Evolutionary conservation across 495 filamentous ascomycete species (phyloP).

Genomic region (Pseudotulostoma volvatum): DNA sequence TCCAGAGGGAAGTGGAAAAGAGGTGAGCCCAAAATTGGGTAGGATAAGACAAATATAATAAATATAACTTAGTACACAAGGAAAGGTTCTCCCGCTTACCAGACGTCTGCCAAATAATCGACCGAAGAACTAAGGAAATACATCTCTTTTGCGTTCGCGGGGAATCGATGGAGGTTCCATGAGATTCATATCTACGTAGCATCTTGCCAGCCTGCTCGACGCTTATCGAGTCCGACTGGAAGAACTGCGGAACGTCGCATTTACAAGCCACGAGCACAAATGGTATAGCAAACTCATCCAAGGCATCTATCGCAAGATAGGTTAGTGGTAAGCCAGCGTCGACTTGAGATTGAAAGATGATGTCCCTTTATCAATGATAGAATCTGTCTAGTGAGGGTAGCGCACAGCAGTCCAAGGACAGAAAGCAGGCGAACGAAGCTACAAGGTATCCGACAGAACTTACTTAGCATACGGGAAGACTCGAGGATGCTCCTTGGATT

Average conservation of each 20-base stretch:
- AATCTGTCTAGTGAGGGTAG: too few species aligned
- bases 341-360: too few species aligned
- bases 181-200: constrained; percentile 47
- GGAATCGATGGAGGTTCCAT: constrained; percentile 51
- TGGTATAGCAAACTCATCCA: constrained; percentile 50
- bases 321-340: too few species aligned
- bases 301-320: constrained; percentile 38
- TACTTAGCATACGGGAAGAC: constrained; percentile 54
- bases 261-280: constrained; percentile 70
- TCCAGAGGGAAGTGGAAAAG: too few species aligned
- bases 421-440: too few species aligned
- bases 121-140: constrained; percentile 56
- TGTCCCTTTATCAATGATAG: too few species aligned
- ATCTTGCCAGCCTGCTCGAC: constrained; percentile 28
- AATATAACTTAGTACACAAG: too few species aligned
- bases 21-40: too few species aligned
- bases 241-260: constrained; percentile 42
- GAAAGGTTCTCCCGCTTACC: constrained; percentile 35
- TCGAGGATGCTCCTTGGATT: constrained; percentile 51
- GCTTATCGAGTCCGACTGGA: background rate
- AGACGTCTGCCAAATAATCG: constrained; percentile 44
- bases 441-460: too few species aligned
- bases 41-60: too few species aligned
- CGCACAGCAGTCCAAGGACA: too few species aligned
- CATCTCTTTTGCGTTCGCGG: constrained; percentile 65